phyloP scores from a whole-genome alignment of 305 asterid genomes.

The Fraxinus greggii region DNA sequence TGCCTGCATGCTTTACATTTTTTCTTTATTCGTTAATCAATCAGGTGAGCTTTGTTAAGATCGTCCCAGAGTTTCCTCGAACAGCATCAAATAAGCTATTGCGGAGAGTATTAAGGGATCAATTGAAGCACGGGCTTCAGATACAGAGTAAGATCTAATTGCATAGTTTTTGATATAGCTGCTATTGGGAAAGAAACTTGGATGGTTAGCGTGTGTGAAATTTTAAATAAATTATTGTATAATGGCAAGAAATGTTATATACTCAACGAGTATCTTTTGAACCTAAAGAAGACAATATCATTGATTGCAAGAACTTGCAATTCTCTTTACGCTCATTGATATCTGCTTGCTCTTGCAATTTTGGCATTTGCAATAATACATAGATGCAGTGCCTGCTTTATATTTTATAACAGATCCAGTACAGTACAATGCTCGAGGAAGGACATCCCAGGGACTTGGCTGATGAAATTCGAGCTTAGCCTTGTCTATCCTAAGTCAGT shows the following conservation, averaged over 20 bases:
- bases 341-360: not conserved
- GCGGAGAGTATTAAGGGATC: conserved; percentile 74
- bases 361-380: not conserved
- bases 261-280: not conserved
- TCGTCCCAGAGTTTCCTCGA: conserved; percentile 69
- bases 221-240: not conserved
- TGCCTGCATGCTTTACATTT: not conserved
- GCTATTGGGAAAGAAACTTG: not conserved
- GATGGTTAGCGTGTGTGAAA: not conserved
- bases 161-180: not conserved
- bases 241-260: not conserved
- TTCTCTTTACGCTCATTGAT: not conserved
- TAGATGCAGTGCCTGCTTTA: not conserved
- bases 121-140: conserved; percentile 58
- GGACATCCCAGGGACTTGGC: not conserved
- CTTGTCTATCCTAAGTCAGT: not conserved
- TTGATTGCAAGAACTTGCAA: not conserved
- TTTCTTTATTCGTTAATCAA: conserved; percentile 3
- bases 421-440: not conserved
- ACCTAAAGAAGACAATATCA: not conserved
- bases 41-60: conserved; percentile 73
- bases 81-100: conserved; percentile 84
- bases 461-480: not conserved
- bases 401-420: not conserved
- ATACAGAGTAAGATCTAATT: conserved; percentile 48